These are phyloP conservation scores for Dryas integrifolia DNA, from an alignment of 331 rosid species.

Conservation along the genomic window DNA sequence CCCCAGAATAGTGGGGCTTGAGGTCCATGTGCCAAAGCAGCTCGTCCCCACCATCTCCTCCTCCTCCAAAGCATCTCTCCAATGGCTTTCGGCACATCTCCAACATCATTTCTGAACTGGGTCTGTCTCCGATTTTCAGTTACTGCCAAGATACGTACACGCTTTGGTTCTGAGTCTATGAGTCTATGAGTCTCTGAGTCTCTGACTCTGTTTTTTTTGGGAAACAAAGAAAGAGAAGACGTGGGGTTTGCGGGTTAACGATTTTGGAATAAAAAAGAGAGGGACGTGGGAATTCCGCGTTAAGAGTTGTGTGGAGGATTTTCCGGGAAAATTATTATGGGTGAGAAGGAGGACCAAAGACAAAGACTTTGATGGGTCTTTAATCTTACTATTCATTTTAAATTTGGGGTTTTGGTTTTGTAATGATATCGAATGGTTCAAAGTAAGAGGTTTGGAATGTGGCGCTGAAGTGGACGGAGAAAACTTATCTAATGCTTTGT, in stretches of 20 bases:
- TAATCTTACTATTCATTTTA: neutral
- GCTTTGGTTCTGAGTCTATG: neutral
- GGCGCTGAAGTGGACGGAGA: constrained; percentile 19
- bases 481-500: constrained; percentile 18
- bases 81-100: constrained; percentile 49
- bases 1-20: constrained; percentile 61
- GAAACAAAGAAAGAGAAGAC: constrained; percentile 1
- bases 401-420: neutral
- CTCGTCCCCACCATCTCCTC: constrained; percentile 42
- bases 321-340: neutral
- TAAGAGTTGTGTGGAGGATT: constrained; percentile 3
- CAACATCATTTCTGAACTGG: constrained; percentile 40
- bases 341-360: constrained; percentile 13
- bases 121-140: neutral
- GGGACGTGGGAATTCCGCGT: constrained; percentile 52
- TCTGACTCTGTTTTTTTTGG: neutral
- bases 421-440: neutral
- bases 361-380: neutral
- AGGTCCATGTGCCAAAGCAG: constrained; percentile 66
- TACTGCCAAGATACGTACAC: too few relatives aligned
- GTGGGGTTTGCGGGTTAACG: constrained; percentile 20
- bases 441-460: constrained; percentile 19
- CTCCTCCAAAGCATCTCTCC: constrained; percentile 53
- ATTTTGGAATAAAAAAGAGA: constrained; percentile 8
- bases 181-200: neutral